These are phyloP conservation scores for Phaeosphaeriaceae sp. DNA, from an alignment of 2,329 filamentous ascomycete genomes.

Conservation along the genomic window DNA sequence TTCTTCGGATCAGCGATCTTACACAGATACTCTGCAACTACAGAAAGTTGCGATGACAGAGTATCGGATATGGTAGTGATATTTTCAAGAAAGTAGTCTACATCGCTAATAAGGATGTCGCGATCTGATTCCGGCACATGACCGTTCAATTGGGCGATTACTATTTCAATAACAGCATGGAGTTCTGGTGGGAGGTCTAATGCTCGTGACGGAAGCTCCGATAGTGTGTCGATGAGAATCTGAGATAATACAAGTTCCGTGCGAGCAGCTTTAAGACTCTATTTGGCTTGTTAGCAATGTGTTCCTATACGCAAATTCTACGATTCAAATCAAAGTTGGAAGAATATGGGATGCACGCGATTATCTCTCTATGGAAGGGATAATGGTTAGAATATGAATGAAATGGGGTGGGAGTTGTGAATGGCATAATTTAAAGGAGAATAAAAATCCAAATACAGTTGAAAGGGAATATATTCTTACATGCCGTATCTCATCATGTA, in stretches of 20 bases:
- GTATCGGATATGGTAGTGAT: conserved; percentile 42
- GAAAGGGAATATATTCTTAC: conserved; percentile 30
- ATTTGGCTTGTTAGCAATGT: conserved; percentile 5
- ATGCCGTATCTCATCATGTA: conserved; percentile 48
- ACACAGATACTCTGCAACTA: conserved; percentile 40
- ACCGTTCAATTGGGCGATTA: conserved; percentile 49
- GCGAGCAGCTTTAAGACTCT: conserved; percentile 49
- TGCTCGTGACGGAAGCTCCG: conserved; percentile 42
- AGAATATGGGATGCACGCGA: too few species aligned
- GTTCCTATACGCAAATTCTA: not conserved
- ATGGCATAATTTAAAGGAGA: too few species aligned
- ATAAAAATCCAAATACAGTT: not conserved
- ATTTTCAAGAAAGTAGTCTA: conserved; percentile 50
- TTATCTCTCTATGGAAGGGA: not conserved
- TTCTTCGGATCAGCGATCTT: conserved; percentile 36
- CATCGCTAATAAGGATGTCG: conserved; percentile 49
- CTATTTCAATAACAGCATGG: conserved; percentile 51
- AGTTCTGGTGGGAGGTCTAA: conserved; percentile 51
- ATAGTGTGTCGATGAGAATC: conserved; percentile 45
- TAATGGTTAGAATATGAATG: not conserved
- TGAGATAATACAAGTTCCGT: conserved; percentile 39
- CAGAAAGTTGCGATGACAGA: conserved; percentile 42
- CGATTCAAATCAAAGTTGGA: too few species aligned
- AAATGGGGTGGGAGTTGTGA: not conserved
- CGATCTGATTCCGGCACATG: conserved; percentile 45